These are phyloP conservation scores for Venturia carpophila DNA, from an alignment of 2,329 filamentous ascomycete species.

Conservation along the genomic window DNA sequence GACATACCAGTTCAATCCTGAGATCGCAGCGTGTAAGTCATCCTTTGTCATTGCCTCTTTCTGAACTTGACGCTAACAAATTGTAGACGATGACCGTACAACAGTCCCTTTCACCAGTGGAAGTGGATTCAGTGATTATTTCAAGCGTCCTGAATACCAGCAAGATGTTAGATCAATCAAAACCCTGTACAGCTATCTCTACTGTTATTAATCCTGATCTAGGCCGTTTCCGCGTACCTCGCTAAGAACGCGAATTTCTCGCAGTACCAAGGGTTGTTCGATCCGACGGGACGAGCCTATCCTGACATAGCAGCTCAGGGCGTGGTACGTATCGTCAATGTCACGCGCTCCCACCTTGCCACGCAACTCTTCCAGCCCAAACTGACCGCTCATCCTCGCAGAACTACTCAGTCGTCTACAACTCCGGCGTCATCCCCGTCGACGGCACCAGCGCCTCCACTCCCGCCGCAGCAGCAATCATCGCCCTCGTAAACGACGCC, in stretches of 20 bases:
- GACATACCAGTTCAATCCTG: constrained; percentile 21
- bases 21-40: constrained; percentile 22
- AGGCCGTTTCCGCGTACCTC: constrained; percentile 13
- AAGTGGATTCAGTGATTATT: constrained; percentile 41
- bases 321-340: background rate
- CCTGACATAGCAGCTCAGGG: constrained; percentile 20
- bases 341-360: background rate
- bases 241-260: constrained; percentile 7
- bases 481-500: constrained; percentile 52
- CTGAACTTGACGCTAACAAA: background rate
- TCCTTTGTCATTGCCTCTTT: background rate
- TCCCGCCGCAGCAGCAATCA: constrained; percentile 47
- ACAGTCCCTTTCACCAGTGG: constrained; percentile 20
- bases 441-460: constrained; percentile 18
- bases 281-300: constrained; percentile 19
- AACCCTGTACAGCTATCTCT: no score
- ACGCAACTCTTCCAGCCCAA: background rate
- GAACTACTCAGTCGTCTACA: constrained; percentile 10
- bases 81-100: constrained; percentile 19
- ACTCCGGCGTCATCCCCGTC: background rate
- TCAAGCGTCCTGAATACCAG: constrained; percentile 24
- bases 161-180: background rate
- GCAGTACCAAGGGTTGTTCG: constrained; percentile 14
- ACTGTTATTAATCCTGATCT: no score
- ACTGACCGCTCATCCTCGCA: background rate